phyloP scores from a whole-genome alignment of 257 asterid species.

The Solanum megistacrolobum region DNA sequence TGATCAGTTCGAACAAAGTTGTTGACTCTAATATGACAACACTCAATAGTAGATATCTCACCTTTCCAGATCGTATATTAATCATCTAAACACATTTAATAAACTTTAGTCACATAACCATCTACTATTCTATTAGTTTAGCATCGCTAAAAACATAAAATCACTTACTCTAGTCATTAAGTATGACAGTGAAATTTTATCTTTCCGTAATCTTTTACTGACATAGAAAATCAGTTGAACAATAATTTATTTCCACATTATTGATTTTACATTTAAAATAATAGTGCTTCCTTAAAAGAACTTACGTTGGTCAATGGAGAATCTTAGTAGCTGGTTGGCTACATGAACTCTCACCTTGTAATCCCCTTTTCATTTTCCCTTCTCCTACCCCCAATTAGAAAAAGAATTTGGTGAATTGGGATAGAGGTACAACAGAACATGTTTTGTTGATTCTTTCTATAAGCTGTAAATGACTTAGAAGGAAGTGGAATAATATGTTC shows the following conservation, averaged over 20 bases:
- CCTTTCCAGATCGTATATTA: neutral
- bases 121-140: neutral
- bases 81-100: neutral
- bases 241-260: neutral
- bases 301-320: neutral
- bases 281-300: neutral
- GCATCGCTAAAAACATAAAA: neutral
- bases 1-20: neutral
- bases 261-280: neutral
- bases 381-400: too few relatives aligned
- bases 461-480: neutral
- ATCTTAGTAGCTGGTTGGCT: too few relatives aligned
- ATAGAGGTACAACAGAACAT: neutral
- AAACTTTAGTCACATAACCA: neutral
- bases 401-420: neutral
- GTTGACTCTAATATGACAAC: neutral
- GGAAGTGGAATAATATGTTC: neutral
- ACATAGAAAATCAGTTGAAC: neutral
- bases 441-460: neutral
- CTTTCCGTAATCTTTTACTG: neutral
- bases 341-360: too few relatives aligned
- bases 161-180: neutral
- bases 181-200: neutral
- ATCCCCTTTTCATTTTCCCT: too few relatives aligned
- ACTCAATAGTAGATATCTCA: neutral